Conservation (phyloP, 2,329 filamentous ascomycete species). For the Drechslera avenae region DNA sequence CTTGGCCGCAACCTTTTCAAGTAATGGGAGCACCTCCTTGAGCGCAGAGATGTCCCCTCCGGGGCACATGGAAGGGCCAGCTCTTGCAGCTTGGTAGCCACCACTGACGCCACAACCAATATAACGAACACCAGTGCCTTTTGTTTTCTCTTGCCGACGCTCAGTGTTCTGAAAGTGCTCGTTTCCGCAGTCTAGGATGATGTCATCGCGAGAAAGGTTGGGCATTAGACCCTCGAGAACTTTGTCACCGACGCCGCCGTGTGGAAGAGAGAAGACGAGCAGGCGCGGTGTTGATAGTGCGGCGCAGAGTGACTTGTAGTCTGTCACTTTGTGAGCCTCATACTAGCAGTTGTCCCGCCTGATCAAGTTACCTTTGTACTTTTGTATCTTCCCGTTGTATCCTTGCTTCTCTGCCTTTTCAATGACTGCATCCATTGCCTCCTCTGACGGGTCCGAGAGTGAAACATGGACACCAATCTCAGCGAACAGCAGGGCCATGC, state of each 20-base stretch:
- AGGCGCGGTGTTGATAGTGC: conserved; percentile 56
- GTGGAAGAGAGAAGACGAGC: conserved; percentile 60
- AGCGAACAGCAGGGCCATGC: conserved; percentile 63
- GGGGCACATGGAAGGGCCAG: conserved; percentile 70
- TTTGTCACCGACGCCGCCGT: conserved; percentile 55
- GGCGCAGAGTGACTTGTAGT: conserved; percentile 58
- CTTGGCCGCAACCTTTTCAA: conserved; percentile 67
- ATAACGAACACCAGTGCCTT: conserved; percentile 64
- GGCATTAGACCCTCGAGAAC: conserved; percentile 56
- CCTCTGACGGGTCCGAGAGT: conserved; percentile 59
- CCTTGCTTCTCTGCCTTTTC: conserved; percentile 49
- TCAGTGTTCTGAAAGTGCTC: conserved; percentile 71
- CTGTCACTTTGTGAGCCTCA: conserved; percentile 31
- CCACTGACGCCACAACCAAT: conserved; percentile 72
- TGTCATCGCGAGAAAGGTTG: conserved; percentile 63
- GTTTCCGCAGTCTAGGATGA: conserved; percentile 72
- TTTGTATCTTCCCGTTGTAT: conserved; percentile 46
- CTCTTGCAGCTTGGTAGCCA: conserved; percentile 69
- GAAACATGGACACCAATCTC: conserved; percentile 62
- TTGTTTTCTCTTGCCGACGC: conserved; percentile 63
- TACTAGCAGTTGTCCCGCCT: too few relatives aligned
- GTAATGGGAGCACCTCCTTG: conserved; percentile 64
- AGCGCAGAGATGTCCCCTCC: conserved; percentile 64
- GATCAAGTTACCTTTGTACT: conserved; percentile 41
- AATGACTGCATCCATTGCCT: conserved; percentile 55